A percentile compares a stretch with the other conserved stretches of the same genome.
Evolutionary conservation across 1,284 basidiomycete species (phyloP).

Genomic region (Trichosporon coremiiforme): DNA sequence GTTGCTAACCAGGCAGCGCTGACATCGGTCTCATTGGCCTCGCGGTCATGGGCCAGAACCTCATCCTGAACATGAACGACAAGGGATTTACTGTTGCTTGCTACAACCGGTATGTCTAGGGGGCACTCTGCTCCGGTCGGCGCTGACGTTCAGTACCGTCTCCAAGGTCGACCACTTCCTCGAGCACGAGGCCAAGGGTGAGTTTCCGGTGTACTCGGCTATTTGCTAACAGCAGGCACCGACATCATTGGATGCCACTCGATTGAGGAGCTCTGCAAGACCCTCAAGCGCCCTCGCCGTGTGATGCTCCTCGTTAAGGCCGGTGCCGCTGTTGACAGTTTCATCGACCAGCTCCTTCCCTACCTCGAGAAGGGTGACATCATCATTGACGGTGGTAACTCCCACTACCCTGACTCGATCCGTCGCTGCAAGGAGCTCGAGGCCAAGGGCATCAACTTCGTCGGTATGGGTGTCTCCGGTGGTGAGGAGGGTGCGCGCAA

Average conservation of each 20-base stretch:
- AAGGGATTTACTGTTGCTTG: slow-evolving; percentile 97
- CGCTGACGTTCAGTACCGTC: slow-evolving; percentile 62
- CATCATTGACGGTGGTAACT: slow-evolving; percentile 99
- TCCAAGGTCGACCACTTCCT: slow-evolving; percentile 97
- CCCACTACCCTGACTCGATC: slow-evolving; percentile 97
- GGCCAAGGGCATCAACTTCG: slow-evolving; percentile 90
- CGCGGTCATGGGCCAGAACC: slow-evolving; percentile 97
- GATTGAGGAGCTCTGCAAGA: slow-evolving; percentile 74
- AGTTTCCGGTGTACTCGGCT: slow-evolving; percentile 24
- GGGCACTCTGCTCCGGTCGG: background rate
- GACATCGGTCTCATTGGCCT: slow-evolving; percentile 65
- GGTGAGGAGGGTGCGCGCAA: slow-evolving; percentile 98
- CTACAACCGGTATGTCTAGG: slow-evolving; percentile 74
- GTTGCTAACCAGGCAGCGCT: slow-evolving; percentile 36
- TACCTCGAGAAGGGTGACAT: slow-evolving; percentile 74
- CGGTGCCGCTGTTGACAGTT: slow-evolving; percentile 64
- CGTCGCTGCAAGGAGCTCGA: slow-evolving; percentile 92
- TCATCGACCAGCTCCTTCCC: slow-evolving; percentile 63
- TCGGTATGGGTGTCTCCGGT: slow-evolving; percentile 98
- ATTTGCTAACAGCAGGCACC: slow-evolving; percentile 65
- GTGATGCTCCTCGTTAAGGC: slow-evolving; percentile 87
- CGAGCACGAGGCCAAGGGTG: slow-evolving; percentile 95
- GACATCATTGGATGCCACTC: slow-evolving; percentile 94
- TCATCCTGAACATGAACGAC: slow-evolving; percentile 98
- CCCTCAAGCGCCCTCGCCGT: slow-evolving; percentile 66